These are phyloP conservation scores for Ustilago trichophora DNA, from an alignment of 1,284 basidiomycete genomes.

Conservation along the genomic window DNA sequence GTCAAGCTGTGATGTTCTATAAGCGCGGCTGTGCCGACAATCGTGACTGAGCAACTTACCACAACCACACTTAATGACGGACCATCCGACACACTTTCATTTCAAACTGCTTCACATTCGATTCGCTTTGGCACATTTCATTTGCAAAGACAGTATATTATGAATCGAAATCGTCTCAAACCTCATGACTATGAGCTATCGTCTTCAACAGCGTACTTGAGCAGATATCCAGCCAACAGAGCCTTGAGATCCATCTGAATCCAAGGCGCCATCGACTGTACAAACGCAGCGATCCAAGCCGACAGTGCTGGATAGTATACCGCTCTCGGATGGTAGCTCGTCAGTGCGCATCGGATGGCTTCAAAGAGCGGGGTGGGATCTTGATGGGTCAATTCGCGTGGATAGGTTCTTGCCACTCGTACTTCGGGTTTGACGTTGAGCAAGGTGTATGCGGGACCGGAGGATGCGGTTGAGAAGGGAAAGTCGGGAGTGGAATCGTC, in stretches of 20 bases:
- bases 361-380: constrained; percentile 39
- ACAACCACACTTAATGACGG: no score
- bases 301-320: constrained; percentile 16
- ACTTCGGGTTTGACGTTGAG: constrained; percentile 1
- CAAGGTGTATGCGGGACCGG: constrained; percentile 15
- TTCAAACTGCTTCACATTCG: no score
- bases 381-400: constrained; percentile 21
- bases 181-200: no score
- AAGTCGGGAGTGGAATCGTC: constrained; percentile 6
- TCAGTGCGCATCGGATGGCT: constrained; percentile 19
- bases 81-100: no score
- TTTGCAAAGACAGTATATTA: no score
- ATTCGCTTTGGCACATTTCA: no score
- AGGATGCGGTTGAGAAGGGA: constrained; percentile 34
- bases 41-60: no score
- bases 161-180: no score
- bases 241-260: constrained; percentile 13
- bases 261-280: constrained; percentile 20
- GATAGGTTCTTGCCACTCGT: constrained; percentile 11
- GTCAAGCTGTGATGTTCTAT: no score
- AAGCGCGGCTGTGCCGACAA: no score
- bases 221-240: constrained; percentile 5
- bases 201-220: constrained; percentile 3
- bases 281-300: background rate
- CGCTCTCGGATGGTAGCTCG: constrained; percentile 22